Conservation (phyloP, 2,329 filamentous ascomycete genomes). For the Colletotrichum phormii region DNA sequence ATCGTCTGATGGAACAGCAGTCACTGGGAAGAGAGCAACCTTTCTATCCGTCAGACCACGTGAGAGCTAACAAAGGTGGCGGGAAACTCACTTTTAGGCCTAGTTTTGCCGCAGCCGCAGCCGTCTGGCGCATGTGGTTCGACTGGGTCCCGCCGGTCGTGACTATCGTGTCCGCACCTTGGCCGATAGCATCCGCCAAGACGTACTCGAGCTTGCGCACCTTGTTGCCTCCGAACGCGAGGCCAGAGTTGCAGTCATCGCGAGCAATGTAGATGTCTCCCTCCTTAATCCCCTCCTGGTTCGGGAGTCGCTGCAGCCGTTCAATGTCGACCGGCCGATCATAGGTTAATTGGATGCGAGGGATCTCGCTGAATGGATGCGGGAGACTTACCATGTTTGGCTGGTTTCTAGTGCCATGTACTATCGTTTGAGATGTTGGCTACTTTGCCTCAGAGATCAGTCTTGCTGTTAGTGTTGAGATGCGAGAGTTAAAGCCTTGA, state of each 20-base stretch:
- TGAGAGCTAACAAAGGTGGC: neutral
- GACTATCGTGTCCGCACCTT: conserved; percentile 46
- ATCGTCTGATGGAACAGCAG: neutral
- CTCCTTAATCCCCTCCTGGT: neutral
- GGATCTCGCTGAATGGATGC: conserved; percentile 31
- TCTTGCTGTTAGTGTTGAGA: no score
- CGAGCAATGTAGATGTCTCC: conserved; percentile 34
- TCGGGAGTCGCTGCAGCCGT: conserved; percentile 17
- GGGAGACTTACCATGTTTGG: conserved; percentile 32
- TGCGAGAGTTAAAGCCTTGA: no score
- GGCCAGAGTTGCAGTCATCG: conserved; percentile 43
- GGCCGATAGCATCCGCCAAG: conserved; percentile 45
- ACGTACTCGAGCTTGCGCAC: conserved; percentile 52
- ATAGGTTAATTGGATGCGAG: conserved; percentile 30
- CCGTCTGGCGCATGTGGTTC: conserved; percentile 51
- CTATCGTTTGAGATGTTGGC: no score
- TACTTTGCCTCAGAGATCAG: no score
- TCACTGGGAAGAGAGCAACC: conserved; percentile 21
- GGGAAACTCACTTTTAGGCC: conserved; percentile 39
- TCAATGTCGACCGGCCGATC: conserved; percentile 29
- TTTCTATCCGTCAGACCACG: neutral
- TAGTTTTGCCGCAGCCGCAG: conserved; percentile 46
- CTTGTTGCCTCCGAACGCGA: conserved; percentile 52
- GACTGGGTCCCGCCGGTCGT: conserved; percentile 49
- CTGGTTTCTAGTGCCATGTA: neutral